Percentiles rank a stretch among this genome's conserved stretches.
These are phyloP conservation scores for Fomitiporia mediterranea DNA, from an alignment of 1,284 basidiomycete genomes.

Conservation along the genomic window DNA sequence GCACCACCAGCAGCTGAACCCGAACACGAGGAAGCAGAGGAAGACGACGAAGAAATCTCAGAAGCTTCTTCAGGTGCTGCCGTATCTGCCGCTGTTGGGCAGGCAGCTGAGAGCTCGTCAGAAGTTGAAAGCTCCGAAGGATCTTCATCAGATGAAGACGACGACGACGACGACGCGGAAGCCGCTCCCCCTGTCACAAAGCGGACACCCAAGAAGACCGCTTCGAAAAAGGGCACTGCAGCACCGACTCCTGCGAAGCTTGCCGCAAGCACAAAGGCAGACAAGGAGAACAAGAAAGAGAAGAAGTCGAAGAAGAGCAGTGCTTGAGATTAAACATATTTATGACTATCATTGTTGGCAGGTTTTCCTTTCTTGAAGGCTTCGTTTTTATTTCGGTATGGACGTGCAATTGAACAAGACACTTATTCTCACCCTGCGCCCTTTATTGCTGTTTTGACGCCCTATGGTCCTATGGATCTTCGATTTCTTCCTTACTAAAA, in stretches of 20 bases:
- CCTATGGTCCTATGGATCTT: no score
- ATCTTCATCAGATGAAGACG: neutral
- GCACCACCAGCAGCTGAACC: neutral
- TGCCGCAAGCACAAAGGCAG: neutral
- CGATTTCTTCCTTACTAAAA: no score
- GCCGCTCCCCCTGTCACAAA: neutral
- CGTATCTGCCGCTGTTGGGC: neutral
- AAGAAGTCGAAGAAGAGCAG: constrained; percentile 10
- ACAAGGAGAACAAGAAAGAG: constrained; percentile 6
- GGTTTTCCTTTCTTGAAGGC: neutral
- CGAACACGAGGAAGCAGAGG: neutral
- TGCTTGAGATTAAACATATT: neutral
- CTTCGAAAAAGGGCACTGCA: neutral
- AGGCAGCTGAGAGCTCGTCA: neutral
- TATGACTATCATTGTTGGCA: neutral
- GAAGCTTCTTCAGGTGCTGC: constrained; percentile 10
- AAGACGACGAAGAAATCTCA: constrained; percentile 15
- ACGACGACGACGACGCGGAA: no score
- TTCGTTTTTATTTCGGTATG: no score
- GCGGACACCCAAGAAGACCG: neutral
- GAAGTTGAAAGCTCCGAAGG: constrained; percentile 2
- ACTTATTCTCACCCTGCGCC: no score
- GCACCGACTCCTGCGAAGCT: neutral
- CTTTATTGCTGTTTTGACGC: neutral
- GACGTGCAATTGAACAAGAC: neutral